Evolutionary conservation across 495 filamentous ascomycete species (phyloP).

Genomic region (Aspergillus diversus): DNA sequence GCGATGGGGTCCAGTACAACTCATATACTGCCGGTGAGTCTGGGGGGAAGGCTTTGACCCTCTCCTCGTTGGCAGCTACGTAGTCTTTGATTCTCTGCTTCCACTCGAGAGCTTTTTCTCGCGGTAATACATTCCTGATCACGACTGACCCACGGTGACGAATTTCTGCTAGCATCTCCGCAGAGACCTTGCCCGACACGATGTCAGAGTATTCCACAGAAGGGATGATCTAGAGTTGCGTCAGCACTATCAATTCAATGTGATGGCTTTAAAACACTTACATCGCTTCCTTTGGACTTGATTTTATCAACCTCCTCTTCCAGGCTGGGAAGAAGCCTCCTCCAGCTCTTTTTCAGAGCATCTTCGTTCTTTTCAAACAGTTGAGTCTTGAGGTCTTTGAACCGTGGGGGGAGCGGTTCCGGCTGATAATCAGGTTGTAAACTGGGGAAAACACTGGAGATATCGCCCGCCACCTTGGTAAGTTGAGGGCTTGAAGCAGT

Average conservation of each 20-base stretch:
- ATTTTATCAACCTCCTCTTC: constrained; percentile 50
- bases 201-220: constrained; percentile 61
- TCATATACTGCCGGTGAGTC: constrained; percentile 80
- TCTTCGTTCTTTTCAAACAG: constrained; percentile 67
- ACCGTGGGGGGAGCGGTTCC: constrained; percentile 69
- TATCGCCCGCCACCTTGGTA: constrained; percentile 67
- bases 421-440: constrained; percentile 66
- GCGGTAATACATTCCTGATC: constrained; percentile 63
- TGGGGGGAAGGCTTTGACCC: constrained; percentile 55
- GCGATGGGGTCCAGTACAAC: constrained; percentile 83
- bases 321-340: constrained; percentile 65
- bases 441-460: constrained; percentile 82
- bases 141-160: constrained; percentile 65
- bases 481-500: constrained; percentile 35
- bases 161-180: constrained; percentile 55
- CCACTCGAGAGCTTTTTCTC: constrained; percentile 57
- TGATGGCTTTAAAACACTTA: constrained; percentile 25
- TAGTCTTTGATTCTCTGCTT: constrained; percentile 60
- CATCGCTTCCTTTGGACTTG: constrained; percentile 53
- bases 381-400: constrained; percentile 70
- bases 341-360: constrained; percentile 66
- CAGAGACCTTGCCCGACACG: constrained; percentile 45
- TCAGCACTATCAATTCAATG: constrained; percentile 1
- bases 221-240: constrained; percentile 57
- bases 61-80: constrained; percentile 55